Evolutionary conservation across 345 rosid genomes (phyloP), one percentile per base, ranked within the genome.

Genomic region (Citrus sp.): DNA sequence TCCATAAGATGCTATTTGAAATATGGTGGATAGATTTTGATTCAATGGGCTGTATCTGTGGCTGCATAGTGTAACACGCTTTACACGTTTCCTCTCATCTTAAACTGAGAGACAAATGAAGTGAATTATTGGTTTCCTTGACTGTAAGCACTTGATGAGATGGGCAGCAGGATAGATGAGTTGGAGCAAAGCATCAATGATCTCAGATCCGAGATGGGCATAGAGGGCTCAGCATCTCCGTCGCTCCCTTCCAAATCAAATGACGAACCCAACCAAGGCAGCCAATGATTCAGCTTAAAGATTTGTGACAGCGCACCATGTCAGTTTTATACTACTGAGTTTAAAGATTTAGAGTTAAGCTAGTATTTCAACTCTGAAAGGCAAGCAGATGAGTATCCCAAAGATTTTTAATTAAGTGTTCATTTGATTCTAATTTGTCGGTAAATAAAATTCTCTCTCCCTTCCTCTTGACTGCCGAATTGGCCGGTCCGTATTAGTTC

Each of bases 101-200:
- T 25, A 51, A 14, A 58, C 30, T 62, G 55, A 37, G 65, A 28
- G 65, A 46, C 14, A 34, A 28, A 42, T 66, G 34, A 21, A 49
- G 35, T 76, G 66, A 10, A 42, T 62, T 46, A 4, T 60, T 73
- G 16, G 42, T 80, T 82, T 88, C 92, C 84, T 92, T 91, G 88
- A 86, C 92, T 80, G 63, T 64, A 51, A 79, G 81, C 88, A 95
- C 97, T 92, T 74, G 98, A 95, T 87, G 99, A 95, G 72, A 95
- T 93, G 97, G 96, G 94, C 78, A 78, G 62, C 81, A 87, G 91
- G 84, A 92, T 93, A 71, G 90, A 91, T 77, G 93, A 95, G 79
- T 84, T 92, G 84, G 97, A 95, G 88, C 91, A 90, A 83, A 92
- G 92, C 89, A 87, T 95, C 84, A 89, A 90, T 35, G 97, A 91